A percentile compares a stretch with the other conserved stretches of the same genome.
These are phyloP conservation scores for Halocafeteria seosinensis DNA, from an alignment of 108 stramenopile species.

Conservation along the genomic window DNA sequence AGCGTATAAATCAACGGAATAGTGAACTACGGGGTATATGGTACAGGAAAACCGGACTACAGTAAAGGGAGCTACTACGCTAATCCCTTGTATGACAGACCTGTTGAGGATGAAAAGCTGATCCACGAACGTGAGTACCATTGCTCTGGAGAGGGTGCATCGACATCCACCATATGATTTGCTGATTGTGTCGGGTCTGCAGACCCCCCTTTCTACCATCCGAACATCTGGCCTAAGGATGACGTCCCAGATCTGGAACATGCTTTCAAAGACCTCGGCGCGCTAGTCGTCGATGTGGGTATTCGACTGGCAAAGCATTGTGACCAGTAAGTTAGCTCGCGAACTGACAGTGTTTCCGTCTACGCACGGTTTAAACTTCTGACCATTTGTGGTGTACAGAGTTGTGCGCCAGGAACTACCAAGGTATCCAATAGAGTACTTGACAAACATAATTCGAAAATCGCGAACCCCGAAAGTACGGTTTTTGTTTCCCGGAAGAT, in stretches of 20 bases:
- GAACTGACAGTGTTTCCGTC: too few species aligned
- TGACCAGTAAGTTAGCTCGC: constrained; percentile 44
- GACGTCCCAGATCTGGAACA: constrained; percentile 52
- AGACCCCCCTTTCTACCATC: constrained; percentile 43
- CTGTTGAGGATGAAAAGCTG: constrained; percentile 11
- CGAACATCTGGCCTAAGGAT: constrained; percentile 58
- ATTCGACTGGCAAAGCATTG: constrained; percentile 52
- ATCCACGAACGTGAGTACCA: constrained; percentile 4
- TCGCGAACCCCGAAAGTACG: too few species aligned
- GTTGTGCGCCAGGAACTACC: constrained; percentile 1
- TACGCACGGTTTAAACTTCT: too few species aligned
- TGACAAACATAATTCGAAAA: constrained; percentile 39
- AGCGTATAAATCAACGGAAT: too few species aligned
- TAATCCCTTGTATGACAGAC: constrained; percentile 61
- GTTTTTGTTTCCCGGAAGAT: too few species aligned
- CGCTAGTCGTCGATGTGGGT: constrained; percentile 51
- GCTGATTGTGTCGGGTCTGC: neutral
- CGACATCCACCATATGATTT: neutral
- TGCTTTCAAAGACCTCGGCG: constrained; percentile 51
- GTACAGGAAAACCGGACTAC: constrained; percentile 43
- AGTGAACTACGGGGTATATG: too few species aligned
- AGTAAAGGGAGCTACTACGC: constrained; percentile 76
- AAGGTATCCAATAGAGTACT: neutral
- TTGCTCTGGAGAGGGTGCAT: constrained; percentile 1
- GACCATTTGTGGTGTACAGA: too few species aligned